A percentile compares a stretch with the other conserved stretches of the same genome.
phyloP scores from a whole-genome alignment of 2,329 filamentous ascomycete species.

The Neonectria sp. region DNA sequence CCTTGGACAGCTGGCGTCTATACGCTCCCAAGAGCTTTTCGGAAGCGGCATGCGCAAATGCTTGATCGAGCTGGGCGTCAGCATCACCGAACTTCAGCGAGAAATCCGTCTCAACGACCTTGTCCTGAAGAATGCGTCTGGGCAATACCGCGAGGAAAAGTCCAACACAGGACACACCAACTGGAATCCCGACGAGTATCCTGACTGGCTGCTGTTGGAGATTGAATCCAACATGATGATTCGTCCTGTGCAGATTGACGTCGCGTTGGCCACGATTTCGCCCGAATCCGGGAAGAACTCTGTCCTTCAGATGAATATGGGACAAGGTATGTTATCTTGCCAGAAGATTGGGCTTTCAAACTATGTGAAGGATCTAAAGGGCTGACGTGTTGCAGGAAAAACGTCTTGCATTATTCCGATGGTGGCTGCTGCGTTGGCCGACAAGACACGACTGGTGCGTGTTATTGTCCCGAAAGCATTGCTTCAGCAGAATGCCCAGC shows the following conservation, averaged over 20 bases:
- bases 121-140: conserved; percentile 62
- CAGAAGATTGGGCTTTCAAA: conserved; percentile 40
- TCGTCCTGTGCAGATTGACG: conserved; percentile 72
- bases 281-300: conserved; percentile 69
- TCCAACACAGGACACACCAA: conserved; percentile 63
- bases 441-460: conserved; percentile 64
- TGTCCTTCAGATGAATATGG: conserved; percentile 78
- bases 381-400: conserved; percentile 60
- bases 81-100: conserved; percentile 46
- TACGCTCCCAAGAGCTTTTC: conserved; percentile 31
- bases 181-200: conserved; percentile 67
- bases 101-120: conserved; percentile 67
- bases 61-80: conserved; percentile 38
- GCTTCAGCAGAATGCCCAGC: conserved; percentile 70
- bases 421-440: conserved; percentile 61
- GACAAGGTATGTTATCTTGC: conserved; percentile 60
- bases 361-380: not conserved
- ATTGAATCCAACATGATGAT: conserved; percentile 76
- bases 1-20: conserved; percentile 35
- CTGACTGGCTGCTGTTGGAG: conserved; percentile 78
- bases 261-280: conserved; percentile 72
- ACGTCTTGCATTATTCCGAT: conserved; percentile 71
- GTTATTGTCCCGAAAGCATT: conserved; percentile 72
- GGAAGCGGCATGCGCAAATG: conserved; percentile 42
- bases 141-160: conserved; percentile 63